Conservation (phyloP, 23 red algal species). For the Gracilaria gracilis region DNA sequence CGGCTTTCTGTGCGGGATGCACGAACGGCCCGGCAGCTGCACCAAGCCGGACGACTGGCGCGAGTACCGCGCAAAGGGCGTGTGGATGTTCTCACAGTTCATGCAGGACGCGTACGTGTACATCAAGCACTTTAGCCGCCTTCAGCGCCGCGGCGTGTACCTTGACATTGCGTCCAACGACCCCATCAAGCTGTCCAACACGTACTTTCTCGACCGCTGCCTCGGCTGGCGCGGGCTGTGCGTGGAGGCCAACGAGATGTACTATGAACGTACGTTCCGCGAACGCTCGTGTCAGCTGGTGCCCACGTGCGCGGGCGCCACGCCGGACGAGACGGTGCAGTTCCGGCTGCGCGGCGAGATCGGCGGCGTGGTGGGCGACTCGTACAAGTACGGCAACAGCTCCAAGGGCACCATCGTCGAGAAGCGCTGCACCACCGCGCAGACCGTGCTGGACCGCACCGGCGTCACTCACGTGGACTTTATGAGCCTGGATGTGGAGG, state of each 20-base stretch:
- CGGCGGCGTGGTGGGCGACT: conserved; percentile 43
- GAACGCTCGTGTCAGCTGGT: conserved; percentile 62
- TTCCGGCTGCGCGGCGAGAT: conserved; percentile 39
- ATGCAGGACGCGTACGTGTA: conserved; percentile 53
- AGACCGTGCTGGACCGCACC: conserved; percentile 38
- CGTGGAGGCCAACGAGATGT: conserved; percentile 59
- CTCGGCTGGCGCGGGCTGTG: conserved; percentile 55
- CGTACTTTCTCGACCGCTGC: conserved; percentile 59
- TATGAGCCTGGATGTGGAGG: conserved; percentile 78
- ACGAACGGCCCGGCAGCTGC: conserved; percentile 25
- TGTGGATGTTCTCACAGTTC: conserved; percentile 63
- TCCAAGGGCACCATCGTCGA: conserved; percentile 6
- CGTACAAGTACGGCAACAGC: conserved; percentile 47
- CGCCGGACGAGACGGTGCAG: conserved; percentile 36
- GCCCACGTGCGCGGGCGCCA: conserved; percentile 37
- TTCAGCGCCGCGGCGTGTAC: conserved; percentile 56
- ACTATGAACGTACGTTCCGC: conserved; percentile 19
- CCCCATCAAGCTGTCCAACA: conserved; percentile 34
- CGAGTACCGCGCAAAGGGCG: neutral
- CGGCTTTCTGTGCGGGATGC: conserved; percentile 22
- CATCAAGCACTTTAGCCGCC: conserved; percentile 41
- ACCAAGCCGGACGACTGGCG: conserved; percentile 15
- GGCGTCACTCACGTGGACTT: conserved; percentile 45
- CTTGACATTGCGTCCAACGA: conserved; percentile 58
- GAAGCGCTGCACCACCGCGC: conserved; percentile 50